Percentiles rank a stretch among this genome's conserved stretches.
phyloP scores from a whole-genome alignment of 257 asterid genomes.

The Prunella vulgaris region DNA sequence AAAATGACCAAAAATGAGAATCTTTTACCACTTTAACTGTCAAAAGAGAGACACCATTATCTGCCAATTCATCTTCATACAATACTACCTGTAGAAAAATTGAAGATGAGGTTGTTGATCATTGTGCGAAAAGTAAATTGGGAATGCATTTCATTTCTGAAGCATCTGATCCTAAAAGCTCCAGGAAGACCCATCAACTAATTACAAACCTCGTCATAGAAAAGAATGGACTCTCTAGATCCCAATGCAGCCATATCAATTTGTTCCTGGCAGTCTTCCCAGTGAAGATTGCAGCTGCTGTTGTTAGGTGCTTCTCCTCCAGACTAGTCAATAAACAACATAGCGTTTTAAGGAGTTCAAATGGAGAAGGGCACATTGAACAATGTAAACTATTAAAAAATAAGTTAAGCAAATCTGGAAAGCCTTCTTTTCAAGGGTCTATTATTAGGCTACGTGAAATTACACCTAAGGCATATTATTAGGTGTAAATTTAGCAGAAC shows the following conservation, averaged over 20 bases:
- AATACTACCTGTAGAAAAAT: constrained; percentile 57
- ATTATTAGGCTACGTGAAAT: background rate
- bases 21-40: constrained; percentile 86
- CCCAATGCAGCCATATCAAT: constrained; percentile 82
- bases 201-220: constrained; percentile 81
- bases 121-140: constrained; percentile 10
- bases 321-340: constrained; percentile 47
- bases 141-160: constrained; percentile 11
- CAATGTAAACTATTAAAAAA: background rate
- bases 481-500: constrained; percentile 13
- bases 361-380: constrained; percentile 5
- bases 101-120: constrained; percentile 15
- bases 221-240: constrained; percentile 87
- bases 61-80: constrained; percentile 99
- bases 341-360: constrained; percentile 20
- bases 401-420: background rate
- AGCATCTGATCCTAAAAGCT: constrained; percentile 17
- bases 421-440: constrained; percentile 4
- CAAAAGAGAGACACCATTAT: constrained; percentile 90
- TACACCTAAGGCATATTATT: background rate
- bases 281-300: constrained; percentile 37
- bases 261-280: constrained; percentile 81
- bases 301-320: constrained; percentile 42
- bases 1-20: constrained; percentile 21
- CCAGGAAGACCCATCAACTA: constrained; percentile 19